Conservation (phyloP, 495 filamentous ascomycete genomes). For the Pyrenula massariospora region DNA sequence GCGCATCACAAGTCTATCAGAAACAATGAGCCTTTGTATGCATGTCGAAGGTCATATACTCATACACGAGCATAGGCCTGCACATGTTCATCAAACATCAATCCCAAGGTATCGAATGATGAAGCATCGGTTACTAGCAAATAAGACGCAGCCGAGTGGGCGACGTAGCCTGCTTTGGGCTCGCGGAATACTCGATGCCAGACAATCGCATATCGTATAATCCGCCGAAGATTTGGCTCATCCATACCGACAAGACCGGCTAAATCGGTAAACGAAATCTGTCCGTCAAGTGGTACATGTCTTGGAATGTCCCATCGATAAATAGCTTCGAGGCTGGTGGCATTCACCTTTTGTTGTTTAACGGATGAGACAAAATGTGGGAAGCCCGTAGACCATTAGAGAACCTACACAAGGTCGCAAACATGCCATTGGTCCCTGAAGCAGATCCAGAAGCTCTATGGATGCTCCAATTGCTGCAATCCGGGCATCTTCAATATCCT, state of each 20-base stretch:
- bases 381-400: background rate
- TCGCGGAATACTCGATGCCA: constrained; percentile 41
- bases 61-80: constrained; percentile 5
- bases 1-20: constrained; percentile 4
- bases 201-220: constrained; percentile 43
- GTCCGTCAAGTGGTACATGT: constrained; percentile 18
- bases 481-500: constrained; percentile 7
- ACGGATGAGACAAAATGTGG: background rate
- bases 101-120: constrained; percentile 34
- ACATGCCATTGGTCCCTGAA: constrained; percentile 6
- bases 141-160: constrained; percentile 37
- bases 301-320: constrained; percentile 20
- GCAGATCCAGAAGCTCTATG: constrained; percentile 9
- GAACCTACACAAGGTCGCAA: constrained; percentile 6
- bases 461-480: constrained; percentile 4
- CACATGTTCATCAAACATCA: constrained; percentile 14
- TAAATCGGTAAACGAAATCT: constrained; percentile 30
- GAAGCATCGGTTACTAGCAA: constrained; percentile 28
- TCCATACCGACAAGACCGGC: constrained; percentile 26
- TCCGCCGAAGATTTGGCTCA: constrained; percentile 33
- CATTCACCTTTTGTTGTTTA: constrained; percentile 2
- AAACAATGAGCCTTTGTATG: background rate
- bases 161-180: constrained; percentile 31
- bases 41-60: background rate
- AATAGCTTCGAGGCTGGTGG: constrained; percentile 15